Conservation (phyloP, 129 eudicot species). For the Solidago caesia region DNA sequence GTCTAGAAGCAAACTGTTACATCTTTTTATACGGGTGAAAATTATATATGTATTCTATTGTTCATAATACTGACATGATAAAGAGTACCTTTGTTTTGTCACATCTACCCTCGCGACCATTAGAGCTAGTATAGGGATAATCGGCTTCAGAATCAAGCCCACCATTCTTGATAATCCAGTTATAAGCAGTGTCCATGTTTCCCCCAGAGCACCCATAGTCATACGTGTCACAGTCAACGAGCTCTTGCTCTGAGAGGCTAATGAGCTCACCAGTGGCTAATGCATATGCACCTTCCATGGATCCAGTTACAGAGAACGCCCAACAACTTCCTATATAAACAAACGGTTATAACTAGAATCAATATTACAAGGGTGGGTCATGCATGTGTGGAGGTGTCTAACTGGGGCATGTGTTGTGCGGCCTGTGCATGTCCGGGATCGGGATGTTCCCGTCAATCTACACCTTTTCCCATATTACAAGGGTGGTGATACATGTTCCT, state of each 20-base stretch:
- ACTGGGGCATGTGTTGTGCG: too few relatives aligned
- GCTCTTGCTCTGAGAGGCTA: constrained; percentile 70
- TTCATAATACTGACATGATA: neutral
- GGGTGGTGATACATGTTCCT: too few relatives aligned
- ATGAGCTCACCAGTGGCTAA: constrained; percentile 53
- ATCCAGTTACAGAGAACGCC: constrained; percentile 66
- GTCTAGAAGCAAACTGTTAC: neutral
- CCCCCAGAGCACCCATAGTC: constrained; percentile 67
- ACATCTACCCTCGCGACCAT: constrained; percentile 42
- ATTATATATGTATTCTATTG: neutral
- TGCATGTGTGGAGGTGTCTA: too few relatives aligned
- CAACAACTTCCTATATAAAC: constrained; percentile 56
- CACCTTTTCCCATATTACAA: neutral
- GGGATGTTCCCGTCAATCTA: too few relatives aligned
- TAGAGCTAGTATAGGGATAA: constrained; percentile 49
- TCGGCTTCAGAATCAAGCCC: constrained; percentile 55
- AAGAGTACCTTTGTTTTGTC: constrained; percentile 42
- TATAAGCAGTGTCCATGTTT: constrained; percentile 50
- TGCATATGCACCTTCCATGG: constrained; percentile 59
- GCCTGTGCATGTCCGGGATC: too few relatives aligned
- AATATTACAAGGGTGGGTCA: neutral
- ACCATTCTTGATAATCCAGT: constrained; percentile 50
- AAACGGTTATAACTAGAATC: neutral
- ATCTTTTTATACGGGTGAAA: neutral
- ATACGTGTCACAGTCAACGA: constrained; percentile 52